Evolutionary conservation across 352 stramenopile genomes (phyloP).

Genomic region (Elongisporangium anandrum): DNA sequence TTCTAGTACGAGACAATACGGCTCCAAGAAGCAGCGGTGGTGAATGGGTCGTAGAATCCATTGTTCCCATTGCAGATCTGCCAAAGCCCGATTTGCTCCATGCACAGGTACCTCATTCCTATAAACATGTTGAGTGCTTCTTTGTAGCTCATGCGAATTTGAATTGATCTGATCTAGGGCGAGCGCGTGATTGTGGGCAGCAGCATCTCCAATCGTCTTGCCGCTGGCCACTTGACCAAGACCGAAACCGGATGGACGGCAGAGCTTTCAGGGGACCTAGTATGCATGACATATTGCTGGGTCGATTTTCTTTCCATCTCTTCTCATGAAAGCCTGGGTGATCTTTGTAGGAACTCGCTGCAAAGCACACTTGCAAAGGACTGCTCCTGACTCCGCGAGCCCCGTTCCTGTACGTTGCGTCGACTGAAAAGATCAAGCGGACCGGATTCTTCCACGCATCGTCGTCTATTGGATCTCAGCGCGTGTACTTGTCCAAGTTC

Average conservation of each 20-base stretch:
- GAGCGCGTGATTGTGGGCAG: conserved; percentile 39
- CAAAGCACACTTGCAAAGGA: conserved; percentile 41
- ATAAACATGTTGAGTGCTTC: background rate
- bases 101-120: conserved; percentile 25
- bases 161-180: conserved; percentile 12
- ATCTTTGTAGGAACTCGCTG: conserved; percentile 29
- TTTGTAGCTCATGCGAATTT: conserved; percentile 1
- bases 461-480: conserved; percentile 20
- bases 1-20: conserved; percentile 9
- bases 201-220: conserved; percentile 27
- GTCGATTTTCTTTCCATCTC: too few species aligned
- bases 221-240: conserved; percentile 28
- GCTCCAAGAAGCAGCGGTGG: conserved; percentile 2
- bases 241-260: conserved; percentile 23
- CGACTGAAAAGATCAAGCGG: conserved; percentile 40
- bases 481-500: conserved; percentile 41
- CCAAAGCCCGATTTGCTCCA: conserved; percentile 31
- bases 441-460: conserved; percentile 39
- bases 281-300: too few species aligned
- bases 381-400: conserved; percentile 31
- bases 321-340: background rate
- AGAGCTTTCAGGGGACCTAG: too few species aligned
- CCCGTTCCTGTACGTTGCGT: conserved; percentile 51
- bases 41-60: conserved; percentile 17
- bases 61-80: conserved; percentile 20